These are phyloP conservation scores for Backusella parvicylindrica DNA, from an alignment of 192 early-diverging fungal genomes.

Conservation along the genomic window DNA sequence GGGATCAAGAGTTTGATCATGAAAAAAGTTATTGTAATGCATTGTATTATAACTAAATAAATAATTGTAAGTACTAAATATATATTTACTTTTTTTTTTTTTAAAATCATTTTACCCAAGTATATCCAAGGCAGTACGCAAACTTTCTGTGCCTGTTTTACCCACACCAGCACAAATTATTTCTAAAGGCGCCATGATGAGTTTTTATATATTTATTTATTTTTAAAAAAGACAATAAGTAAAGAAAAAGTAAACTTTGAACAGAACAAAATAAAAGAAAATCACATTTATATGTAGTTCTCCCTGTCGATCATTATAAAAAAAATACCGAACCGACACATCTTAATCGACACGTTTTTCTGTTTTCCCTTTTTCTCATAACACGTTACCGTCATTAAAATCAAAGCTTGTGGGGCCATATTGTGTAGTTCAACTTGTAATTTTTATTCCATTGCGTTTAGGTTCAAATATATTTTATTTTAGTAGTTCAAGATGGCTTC, in stretches of 20 bases:
- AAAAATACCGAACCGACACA: neutral
- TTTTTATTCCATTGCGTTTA: neutral
- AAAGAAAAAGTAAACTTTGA: too few relatives aligned
- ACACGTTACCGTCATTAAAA: neutral
- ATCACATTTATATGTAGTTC: neutral
- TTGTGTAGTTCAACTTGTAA: neutral
- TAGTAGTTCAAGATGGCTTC: neutral
- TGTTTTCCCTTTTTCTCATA: neutral
- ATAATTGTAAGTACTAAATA: neutral
- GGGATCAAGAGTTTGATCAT: slow-evolving; percentile 6
- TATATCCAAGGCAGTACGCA: slow-evolving; percentile 15
- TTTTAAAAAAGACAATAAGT: neutral
- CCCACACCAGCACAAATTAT: slow-evolving; percentile 21
- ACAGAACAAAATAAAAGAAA: too few relatives aligned
- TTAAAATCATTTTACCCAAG: slow-evolving; percentile 15
- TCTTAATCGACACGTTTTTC: neutral
- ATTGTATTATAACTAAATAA: slow-evolving; percentile 10
- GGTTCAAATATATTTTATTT: neutral
- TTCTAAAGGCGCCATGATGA: slow-evolving; percentile 19
- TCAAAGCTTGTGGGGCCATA: neutral
- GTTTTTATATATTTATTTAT: neutral
- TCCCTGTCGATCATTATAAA: neutral
- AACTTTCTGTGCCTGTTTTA: slow-evolving; percentile 20
- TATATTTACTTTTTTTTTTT: neutral
- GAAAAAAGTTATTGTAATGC: slow-evolving; percentile 12